Base-by-base conservation (phyloP, 1,284 basidiomycete species). In the Marasmius fiardii region DNA sequence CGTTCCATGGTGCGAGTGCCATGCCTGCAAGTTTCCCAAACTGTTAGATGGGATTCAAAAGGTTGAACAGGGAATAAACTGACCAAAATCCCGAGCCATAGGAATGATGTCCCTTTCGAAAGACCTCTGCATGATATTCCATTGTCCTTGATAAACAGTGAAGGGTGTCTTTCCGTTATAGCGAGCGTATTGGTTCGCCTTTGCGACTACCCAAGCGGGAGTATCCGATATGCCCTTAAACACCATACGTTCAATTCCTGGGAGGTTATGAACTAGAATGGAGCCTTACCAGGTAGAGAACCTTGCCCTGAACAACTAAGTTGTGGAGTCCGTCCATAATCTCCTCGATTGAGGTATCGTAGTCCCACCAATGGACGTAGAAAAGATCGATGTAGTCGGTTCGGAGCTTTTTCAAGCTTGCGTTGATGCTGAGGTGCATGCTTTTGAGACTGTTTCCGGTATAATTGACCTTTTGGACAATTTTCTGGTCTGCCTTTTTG, bases 61-160 rank as follows among this genome's bases (percentile, higher is more conserved):
- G 12, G 26, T 71, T 31, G 28, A 31, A 31, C 10, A 10, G 28
- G 10, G 28, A 10, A 31, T 4, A 10, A 31, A 31, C 28, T 31
- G 68, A 26, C 67, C 68, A 76, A 82, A 69, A 14, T 67, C 62
- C 14, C 75, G 72, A 3, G 74, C 74, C 81, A 83, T 81, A 12
- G 80, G 79, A 45, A 82, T 75, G 55, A 82, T 81, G 4, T 81
- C 80, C 7, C 79, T 69, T 67, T 83, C 81, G 54, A 83, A 77
- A 34, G 75, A 73, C 31, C 80, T 72, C 33, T 74, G 64, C 66
- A 78, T 68, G 45, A 81, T 68, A 52, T 74, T 80, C 78, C 78
- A 83, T 7, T 60, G 58, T n/a, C 80, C 80, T 67, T 82, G 79
- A 60, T 82, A 83, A 33, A 82, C 69, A 21, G 68, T 65, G 63